A percentile compares a stretch with the other conserved stretches of the same genome.
Conservation (phyloP, 306 rosid species). For the Leucaena leucocephala region DNA sequence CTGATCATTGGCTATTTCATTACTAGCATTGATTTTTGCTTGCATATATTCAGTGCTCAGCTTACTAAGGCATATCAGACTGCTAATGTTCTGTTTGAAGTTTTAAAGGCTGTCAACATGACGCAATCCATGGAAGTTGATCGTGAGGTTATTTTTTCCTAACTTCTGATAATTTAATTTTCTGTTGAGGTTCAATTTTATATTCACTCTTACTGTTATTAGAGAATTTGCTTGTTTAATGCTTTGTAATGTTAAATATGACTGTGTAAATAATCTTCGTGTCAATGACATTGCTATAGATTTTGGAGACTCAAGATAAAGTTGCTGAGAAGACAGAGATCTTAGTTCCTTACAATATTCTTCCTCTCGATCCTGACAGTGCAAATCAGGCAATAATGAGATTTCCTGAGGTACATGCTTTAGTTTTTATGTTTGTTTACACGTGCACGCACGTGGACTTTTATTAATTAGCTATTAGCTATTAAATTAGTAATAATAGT, state of each 20-base stretch:
- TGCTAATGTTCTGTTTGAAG: conserved; percentile 98
- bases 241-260: conserved; percentile 14
- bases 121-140: conserved; percentile 96
- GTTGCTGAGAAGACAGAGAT: conserved; percentile 95
- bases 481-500: too few species aligned
- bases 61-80: conserved; percentile 98
- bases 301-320: conserved; percentile 93
- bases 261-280: conserved; percentile 31
- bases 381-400: conserved; percentile 92
- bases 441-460: background rate
- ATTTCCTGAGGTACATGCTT: conserved; percentile 77
- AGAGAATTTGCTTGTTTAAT: background rate
- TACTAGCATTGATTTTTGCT: conserved; percentile 26
- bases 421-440: background rate
- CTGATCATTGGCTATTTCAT: conserved; percentile 25
- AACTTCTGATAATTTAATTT: conserved; percentile 22
- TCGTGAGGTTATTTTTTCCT: conserved; percentile 66
- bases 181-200: conserved; percentile 22
- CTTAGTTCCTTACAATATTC: conserved; percentile 92
- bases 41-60: conserved; percentile 68
- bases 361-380: conserved; percentile 99
- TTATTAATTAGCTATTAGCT: background rate
- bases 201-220: background rate
- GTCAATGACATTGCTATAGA: conserved; percentile 58
- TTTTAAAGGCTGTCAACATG: conserved; percentile 94